Conservation (phyloP, 208 protist species). For the Crithidia thermophila region DNA sequence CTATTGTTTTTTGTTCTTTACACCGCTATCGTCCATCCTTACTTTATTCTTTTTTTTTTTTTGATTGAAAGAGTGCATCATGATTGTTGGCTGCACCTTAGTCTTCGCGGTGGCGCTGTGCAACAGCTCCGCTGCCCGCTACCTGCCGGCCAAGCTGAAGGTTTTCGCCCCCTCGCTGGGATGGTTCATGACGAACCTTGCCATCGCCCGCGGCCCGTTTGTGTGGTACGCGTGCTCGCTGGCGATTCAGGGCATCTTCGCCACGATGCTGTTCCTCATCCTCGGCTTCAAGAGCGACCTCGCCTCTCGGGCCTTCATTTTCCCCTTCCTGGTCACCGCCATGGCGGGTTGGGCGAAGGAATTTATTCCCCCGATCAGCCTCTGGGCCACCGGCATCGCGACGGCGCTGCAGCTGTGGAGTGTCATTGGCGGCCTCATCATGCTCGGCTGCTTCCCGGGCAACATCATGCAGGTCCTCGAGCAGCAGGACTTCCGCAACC, state of each 20-base stretch:
- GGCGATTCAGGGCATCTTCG: conserved; percentile 32
- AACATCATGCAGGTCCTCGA: conserved; percentile 46
- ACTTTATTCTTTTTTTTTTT: background rate
- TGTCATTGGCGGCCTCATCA: conserved; percentile 43
- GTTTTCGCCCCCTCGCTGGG: conserved; percentile 29
- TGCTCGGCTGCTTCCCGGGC: conserved; percentile 65
- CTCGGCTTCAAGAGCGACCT: conserved; percentile 28
- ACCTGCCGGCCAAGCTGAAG: conserved; percentile 24
- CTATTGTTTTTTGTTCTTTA: no score
- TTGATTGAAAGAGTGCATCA: background rate
- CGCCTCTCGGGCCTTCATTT: conserved; percentile 18
- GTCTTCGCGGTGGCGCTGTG: conserved; percentile 9
- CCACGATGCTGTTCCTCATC: conserved; percentile 18
- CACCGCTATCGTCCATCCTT: background rate
- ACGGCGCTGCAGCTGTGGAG: conserved; percentile 55
- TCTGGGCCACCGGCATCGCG: conserved; percentile 7
- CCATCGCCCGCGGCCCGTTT: conserved; percentile 24
- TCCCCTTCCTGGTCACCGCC: conserved; percentile 23
- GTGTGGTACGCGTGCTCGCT: conserved; percentile 24
- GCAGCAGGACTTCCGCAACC: conserved; percentile 38
- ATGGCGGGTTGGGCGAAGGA: conserved; percentile 20
- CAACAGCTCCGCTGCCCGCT: conserved; percentile 22
- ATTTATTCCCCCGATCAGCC: conserved; percentile 2
- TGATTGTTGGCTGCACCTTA: conserved; percentile 4
- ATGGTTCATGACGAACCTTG: conserved; percentile 43